These are phyloP conservation scores for Gossypium turneri DNA, from an alignment of 345 rosid genomes.

Conservation along the genomic window DNA sequence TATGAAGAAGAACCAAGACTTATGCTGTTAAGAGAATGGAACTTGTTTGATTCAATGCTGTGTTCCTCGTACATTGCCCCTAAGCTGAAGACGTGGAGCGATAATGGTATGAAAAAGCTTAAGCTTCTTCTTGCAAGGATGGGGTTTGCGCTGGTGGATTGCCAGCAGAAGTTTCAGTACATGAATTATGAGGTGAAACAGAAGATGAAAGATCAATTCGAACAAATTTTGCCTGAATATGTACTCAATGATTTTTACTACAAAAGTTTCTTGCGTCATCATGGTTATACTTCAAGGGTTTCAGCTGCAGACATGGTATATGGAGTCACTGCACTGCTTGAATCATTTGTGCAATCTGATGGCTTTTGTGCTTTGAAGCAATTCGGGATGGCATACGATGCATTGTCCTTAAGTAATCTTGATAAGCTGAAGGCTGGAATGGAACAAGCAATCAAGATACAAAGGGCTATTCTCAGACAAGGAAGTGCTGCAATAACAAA, in stretches of 20 bases:
- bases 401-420: conserved; percentile 66
- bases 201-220: conserved; percentile 89
- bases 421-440: conserved; percentile 77
- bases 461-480: conserved; percentile 84
- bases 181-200: conserved; percentile 80
- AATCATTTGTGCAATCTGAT: conserved; percentile 71
- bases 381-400: conserved; percentile 90
- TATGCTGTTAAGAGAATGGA: conserved; percentile 94
- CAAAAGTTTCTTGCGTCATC: conserved; percentile 71
- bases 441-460: conserved; percentile 93
- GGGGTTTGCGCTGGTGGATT: conserved; percentile 93
- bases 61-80: conserved; percentile 85
- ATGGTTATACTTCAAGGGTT: conserved; percentile 89
- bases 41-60: conserved; percentile 89
- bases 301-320: conserved; percentile 97
- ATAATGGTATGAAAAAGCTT: conserved; percentile 90
- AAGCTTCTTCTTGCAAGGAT: conserved; percentile 91
- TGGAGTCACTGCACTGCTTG: conserved; percentile 94
- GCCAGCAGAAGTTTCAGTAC: conserved; percentile 94
- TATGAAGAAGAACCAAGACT: conserved; percentile 91
- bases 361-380: conserved; percentile 87
- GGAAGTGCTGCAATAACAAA: conserved; percentile 89
- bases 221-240: conserved; percentile 74
- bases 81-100: conserved; percentile 92
- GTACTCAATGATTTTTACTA: conserved; percentile 84